Percentiles rank a stretch among this genome's conserved stretches.
phyloP scores from a whole-genome alignment of 2,329 filamentous ascomycete species.

The Fusarium penzigii region DNA sequence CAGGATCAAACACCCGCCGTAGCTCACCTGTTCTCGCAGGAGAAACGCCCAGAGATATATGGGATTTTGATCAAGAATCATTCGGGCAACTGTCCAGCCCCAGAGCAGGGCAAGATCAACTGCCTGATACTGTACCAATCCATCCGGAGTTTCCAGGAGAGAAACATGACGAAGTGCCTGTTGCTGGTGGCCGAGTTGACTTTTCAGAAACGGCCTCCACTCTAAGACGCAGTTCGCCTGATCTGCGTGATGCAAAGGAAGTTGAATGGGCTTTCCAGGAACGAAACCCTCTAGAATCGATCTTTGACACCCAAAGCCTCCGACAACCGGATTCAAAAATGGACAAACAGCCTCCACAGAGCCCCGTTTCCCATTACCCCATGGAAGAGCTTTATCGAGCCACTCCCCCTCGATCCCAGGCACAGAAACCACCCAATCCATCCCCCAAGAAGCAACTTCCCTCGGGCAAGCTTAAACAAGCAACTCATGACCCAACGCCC shows the following conservation, averaged over 20 bases:
- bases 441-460: neutral
- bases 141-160: constrained; percentile 1
- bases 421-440: neutral
- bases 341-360: neutral
- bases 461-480: neutral
- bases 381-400: constrained; percentile 31
- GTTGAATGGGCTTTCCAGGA: constrained; percentile 19
- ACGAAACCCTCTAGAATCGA: constrained; percentile 5
- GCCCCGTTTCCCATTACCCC: constrained; percentile 22
- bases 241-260: constrained; percentile 2
- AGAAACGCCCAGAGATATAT: constrained; percentile 14
- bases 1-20: constrained; percentile 27
- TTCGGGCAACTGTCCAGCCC: constrained; percentile 32
- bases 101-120: constrained; percentile 16
- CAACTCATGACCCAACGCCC: neutral
- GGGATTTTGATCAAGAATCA: constrained; percentile 27
- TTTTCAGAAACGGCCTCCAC: constrained; percentile 41
- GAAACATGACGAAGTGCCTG: neutral
- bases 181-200: constrained; percentile 20
- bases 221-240: constrained; percentile 33
- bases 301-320: neutral
- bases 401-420: constrained; percentile 20
- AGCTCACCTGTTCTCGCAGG: constrained; percentile 30
- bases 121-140: constrained; percentile 37
- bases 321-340: constrained; percentile 1